Evolutionary conservation across 2,329 filamentous ascomycete genomes (phyloP).

Genomic region (Exserohilum turcica): DNA sequence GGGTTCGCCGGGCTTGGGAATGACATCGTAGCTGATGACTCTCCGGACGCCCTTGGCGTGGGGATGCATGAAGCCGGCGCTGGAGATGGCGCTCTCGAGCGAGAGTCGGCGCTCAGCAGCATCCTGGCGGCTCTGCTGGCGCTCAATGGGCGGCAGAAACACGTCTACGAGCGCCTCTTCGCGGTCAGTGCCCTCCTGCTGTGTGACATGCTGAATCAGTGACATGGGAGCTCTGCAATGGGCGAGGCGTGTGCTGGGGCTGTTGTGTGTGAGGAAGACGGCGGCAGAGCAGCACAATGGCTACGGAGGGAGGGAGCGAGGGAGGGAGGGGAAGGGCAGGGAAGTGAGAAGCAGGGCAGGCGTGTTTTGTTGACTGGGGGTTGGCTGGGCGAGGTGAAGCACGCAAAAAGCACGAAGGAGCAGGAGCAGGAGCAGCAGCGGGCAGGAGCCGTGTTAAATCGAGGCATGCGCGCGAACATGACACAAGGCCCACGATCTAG

Average conservation of each 20-base stretch:
- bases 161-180: slow-evolving; percentile 48
- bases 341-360: no score
- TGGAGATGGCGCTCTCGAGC: slow-evolving; percentile 34
- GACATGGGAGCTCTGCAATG: slow-evolving; percentile 50
- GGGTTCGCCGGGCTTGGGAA: slow-evolving; percentile 48
- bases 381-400: slow-evolving; percentile 3
- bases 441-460: slow-evolving; percentile 20
- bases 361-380: slow-evolving; percentile 4
- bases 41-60: slow-evolving; percentile 45
- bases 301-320: not conserved
- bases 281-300: slow-evolving; percentile 12
- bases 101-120: slow-evolving; percentile 39
- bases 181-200: slow-evolving; percentile 56
- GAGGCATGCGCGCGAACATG: slow-evolving; percentile 14
- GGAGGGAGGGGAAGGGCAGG: slow-evolving; percentile 2
- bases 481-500: slow-evolving; percentile 23
- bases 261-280: not conserved
- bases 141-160: slow-evolving; percentile 44
- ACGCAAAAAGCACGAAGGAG: slow-evolving; percentile 12
- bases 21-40: slow-evolving; percentile 56
- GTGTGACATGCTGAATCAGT: slow-evolving; percentile 58
- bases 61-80: slow-evolving; percentile 23
- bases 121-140: slow-evolving; percentile 35
- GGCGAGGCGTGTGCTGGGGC: slow-evolving; percentile 4
- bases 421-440: no score